These are phyloP conservation scores for Chaetomium olivaceum DNA, from an alignment of 2,329 filamentous ascomycete species.

Conservation along the genomic window DNA sequence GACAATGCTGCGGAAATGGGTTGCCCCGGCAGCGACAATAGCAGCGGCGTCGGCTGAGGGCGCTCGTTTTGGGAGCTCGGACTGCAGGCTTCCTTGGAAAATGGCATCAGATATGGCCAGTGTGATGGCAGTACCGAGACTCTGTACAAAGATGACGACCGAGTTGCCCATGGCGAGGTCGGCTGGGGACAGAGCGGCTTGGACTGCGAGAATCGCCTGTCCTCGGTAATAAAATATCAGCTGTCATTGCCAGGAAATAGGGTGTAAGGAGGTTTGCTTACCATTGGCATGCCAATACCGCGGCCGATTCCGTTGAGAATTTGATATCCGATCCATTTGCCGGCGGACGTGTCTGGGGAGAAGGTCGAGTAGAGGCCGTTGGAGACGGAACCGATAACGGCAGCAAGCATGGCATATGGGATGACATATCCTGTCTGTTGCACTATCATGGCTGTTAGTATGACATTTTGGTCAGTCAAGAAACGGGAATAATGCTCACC, in stretches of 20 bases:
- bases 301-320: conserved; percentile 34
- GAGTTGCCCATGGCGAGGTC: conserved; percentile 35
- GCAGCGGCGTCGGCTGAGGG: conserved; percentile 34
- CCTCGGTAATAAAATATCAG: background rate
- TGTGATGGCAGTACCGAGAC: conserved; percentile 32
- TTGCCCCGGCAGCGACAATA: conserved; percentile 43
- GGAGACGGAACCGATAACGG: conserved; percentile 25
- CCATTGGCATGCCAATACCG: conserved; percentile 34
- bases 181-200: conserved; percentile 29
- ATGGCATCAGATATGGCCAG: conserved; percentile 33
- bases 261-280: conserved; percentile 8
- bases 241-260: background rate
- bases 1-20: conserved; percentile 40
- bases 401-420: conserved; percentile 28
- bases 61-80: conserved; percentile 32
- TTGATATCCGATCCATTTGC: conserved; percentile 31
- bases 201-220: conserved; percentile 33
- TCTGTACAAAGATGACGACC: conserved; percentile 33
- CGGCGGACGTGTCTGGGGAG: conserved; percentile 21
- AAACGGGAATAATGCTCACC: conserved; percentile 26
- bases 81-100: conserved; percentile 34
- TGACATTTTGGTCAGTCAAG: background rate
- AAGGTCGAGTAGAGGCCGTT: conserved; percentile 31
- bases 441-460: conserved; percentile 25
- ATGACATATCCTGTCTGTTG: conserved; percentile 30